A percentile compares a stretch with the other conserved stretches of the same genome.
Conservation (phyloP, 345 rosid species). For the Brassica nigra region DNA sequence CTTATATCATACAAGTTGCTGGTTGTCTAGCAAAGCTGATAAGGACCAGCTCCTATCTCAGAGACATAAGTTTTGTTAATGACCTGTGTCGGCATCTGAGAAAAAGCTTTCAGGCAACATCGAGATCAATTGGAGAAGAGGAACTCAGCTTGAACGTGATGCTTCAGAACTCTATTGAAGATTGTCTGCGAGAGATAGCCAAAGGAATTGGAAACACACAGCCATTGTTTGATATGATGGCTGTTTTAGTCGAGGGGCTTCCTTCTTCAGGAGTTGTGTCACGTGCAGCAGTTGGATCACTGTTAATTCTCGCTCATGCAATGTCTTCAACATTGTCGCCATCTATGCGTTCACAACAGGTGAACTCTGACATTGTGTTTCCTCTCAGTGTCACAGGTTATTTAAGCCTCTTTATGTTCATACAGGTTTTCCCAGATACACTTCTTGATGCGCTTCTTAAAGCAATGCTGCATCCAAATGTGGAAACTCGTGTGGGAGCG, state of each 20-base stretch:
- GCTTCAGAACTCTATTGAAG: constrained; percentile 89
- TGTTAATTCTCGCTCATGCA: constrained; percentile 79
- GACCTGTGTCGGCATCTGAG: constrained; percentile 95
- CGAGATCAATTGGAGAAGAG: constrained; percentile 66
- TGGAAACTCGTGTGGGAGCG: constrained; percentile 82
- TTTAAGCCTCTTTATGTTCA: neutral
- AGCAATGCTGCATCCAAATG: constrained; percentile 85
- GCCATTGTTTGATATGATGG: constrained; percentile 77
- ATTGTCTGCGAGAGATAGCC: constrained; percentile 86
- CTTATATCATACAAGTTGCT: constrained; percentile 70
- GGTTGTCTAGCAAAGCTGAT: constrained; percentile 77
- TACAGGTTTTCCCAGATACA: constrained; percentile 79
- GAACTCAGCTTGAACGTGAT: constrained; percentile 61
- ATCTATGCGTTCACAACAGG: constrained; percentile 68
- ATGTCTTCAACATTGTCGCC: constrained; percentile 58
- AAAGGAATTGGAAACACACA: constrained; percentile 74
- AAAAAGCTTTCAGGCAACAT: constrained; percentile 80
- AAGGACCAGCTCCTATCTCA: constrained; percentile 60
- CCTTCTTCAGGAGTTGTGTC: constrained; percentile 80
- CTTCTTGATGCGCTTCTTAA: constrained; percentile 80
- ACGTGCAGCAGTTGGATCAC: constrained; percentile 72
- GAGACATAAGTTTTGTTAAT: constrained; percentile 76
- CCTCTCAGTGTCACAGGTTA: neutral
- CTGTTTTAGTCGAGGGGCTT: constrained; percentile 76
- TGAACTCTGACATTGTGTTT: constrained; percentile 26